Conservation (phyloP, 352 stramenopile genomes). For the Saprolegnia parasitica region DNA sequence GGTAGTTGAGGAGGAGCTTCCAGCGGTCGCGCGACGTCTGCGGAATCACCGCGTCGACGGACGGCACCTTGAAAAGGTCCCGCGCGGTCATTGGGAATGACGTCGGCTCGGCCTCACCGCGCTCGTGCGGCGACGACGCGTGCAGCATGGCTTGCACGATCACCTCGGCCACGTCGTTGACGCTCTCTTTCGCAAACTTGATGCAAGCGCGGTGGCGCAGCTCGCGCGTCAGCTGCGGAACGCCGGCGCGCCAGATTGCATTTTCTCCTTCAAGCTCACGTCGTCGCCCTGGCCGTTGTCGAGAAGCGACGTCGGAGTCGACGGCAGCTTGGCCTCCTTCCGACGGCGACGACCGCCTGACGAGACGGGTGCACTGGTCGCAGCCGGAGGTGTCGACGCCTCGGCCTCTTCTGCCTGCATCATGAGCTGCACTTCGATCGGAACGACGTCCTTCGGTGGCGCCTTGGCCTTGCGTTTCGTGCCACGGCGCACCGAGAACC, state of each 20-base stretch:
- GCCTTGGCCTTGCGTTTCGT: slow-evolving; percentile 57
- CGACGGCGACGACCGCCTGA: slow-evolving; percentile 59
- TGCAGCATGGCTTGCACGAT: slow-evolving; percentile 76
- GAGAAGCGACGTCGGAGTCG: slow-evolving; percentile 12
- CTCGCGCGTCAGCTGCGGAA: slow-evolving; percentile 73
- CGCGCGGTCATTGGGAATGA: slow-evolving; percentile 71
- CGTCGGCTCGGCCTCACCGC: slow-evolving; percentile 72
- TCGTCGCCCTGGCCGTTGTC: slow-evolving; percentile 29
- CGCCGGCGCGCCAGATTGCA: slow-evolving; percentile 71
- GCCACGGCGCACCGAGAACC: slow-evolving; percentile 59
- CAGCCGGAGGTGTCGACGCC: slow-evolving; percentile 32
- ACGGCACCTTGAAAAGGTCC: slow-evolving; percentile 63
- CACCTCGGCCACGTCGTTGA: slow-evolving; percentile 75
- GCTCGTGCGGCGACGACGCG: slow-evolving; percentile 76
- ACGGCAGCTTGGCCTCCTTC: slow-evolving; percentile 76
- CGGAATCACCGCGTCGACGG: slow-evolving; percentile 65
- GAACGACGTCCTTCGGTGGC: slow-evolving; percentile 44
- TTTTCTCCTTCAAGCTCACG: slow-evolving; percentile 47
- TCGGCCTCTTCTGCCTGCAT: slow-evolving; percentile 70
- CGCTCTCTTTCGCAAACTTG: slow-evolving; percentile 76
- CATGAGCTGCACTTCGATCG: slow-evolving; percentile 83
- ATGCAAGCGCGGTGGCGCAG: slow-evolving; percentile 76
- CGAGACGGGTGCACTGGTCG: slow-evolving; percentile 33
- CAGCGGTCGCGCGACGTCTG: slow-evolving; percentile 76
- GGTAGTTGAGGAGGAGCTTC: slow-evolving; percentile 82